Evolutionary conservation across 305 asterid species (phyloP).

Genomic region (Fraxinus greggii): DNA sequence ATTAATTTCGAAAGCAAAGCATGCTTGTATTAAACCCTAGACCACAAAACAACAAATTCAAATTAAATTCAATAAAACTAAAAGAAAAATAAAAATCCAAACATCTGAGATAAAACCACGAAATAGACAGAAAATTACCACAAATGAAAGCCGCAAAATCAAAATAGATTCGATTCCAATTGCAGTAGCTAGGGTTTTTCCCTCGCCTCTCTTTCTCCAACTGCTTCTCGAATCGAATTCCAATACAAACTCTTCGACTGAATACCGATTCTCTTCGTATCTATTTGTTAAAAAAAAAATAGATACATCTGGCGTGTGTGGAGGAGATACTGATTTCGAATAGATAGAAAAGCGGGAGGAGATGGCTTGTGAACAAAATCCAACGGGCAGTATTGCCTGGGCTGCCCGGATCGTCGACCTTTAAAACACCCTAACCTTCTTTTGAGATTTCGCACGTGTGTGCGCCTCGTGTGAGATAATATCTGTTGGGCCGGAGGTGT

Average conservation of each 20-base stretch:
- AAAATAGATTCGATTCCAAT: conserved; percentile 11
- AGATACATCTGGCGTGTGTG: conserved; percentile 18
- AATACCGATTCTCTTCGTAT: conserved; percentile 4
- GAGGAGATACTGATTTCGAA: conserved; percentile 32
- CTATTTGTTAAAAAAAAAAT: conserved; percentile 1
- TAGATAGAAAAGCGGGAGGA: conserved; percentile 45
- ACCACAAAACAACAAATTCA: conserved; percentile 6
- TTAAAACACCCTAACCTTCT: conserved; percentile 30
- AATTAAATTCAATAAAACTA: not conserved
- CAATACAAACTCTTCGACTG: not conserved
- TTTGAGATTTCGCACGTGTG: conserved; percentile 1
- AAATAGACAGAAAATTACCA: conserved; percentile 13
- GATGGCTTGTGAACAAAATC: conserved; percentile 16
- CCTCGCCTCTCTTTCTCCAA: conserved; percentile 15
- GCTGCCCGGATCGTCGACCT: conserved; percentile 25
- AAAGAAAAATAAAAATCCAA: not conserved
- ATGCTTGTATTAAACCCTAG: not conserved
- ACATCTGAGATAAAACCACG: conserved; percentile 13
- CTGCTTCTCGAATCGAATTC: conserved; percentile 12
- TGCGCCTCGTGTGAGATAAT: not conserved
- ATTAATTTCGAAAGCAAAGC: not conserved
- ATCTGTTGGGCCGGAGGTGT: not conserved
- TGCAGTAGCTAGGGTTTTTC: conserved; percentile 31
- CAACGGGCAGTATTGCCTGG: conserved; percentile 34
- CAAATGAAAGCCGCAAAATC: not conserved